phyloP scores from a whole-genome alignment of 2,329 filamentous ascomycete species.

The Calonectria multiphialidica region DNA sequence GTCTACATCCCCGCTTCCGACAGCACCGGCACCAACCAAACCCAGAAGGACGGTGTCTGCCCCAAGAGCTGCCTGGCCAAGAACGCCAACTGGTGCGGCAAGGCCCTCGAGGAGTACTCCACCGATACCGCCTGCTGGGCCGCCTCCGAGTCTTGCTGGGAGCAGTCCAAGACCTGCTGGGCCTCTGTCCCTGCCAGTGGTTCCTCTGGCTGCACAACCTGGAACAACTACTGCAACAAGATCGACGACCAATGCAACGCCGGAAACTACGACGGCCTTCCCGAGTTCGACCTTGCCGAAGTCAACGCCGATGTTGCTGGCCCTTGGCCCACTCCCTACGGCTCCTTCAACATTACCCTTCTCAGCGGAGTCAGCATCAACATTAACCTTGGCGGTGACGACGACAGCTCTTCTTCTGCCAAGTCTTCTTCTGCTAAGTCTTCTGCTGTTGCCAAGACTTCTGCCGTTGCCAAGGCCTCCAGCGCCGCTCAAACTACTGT shows the following conservation, averaged over 20 bases:
- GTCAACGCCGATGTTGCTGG: constrained; percentile 47
- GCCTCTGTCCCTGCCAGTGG: constrained; percentile 69
- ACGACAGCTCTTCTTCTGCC: constrained; percentile 12
- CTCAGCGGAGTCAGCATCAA: constrained; percentile 26
- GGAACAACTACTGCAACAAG: constrained; percentile 70
- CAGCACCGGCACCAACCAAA: constrained; percentile 32
- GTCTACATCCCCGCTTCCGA: constrained; percentile 59
- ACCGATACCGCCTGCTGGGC: constrained; percentile 71
- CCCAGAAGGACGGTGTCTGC: constrained; percentile 59
- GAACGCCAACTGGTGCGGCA: constrained; percentile 80
- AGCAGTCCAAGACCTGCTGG: constrained; percentile 72
- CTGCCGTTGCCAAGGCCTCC: constrained; percentile 13
- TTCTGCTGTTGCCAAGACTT: constrained; percentile 15
- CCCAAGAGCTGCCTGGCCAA: constrained; percentile 70
- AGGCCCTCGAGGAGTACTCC: constrained; percentile 69
- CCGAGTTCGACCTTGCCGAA: constrained; percentile 53
- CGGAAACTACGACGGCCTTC: constrained; percentile 61
- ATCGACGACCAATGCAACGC: constrained; percentile 59
- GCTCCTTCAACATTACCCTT: constrained; percentile 36
- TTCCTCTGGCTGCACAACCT: constrained; percentile 68
- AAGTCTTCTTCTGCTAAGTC: constrained; percentile 16
- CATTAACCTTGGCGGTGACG: constrained; percentile 25
- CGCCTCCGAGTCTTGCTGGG: constrained; percentile 66
- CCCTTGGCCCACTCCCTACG: constrained; percentile 49
- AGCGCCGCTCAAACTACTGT: too few relatives aligned